A percentile compares a stretch with the other conserved stretches of the same genome.
These are phyloP conservation scores for Pinus albicaulis DNA, from an alignment of 75 land plant species.

Conservation along the genomic window DNA sequence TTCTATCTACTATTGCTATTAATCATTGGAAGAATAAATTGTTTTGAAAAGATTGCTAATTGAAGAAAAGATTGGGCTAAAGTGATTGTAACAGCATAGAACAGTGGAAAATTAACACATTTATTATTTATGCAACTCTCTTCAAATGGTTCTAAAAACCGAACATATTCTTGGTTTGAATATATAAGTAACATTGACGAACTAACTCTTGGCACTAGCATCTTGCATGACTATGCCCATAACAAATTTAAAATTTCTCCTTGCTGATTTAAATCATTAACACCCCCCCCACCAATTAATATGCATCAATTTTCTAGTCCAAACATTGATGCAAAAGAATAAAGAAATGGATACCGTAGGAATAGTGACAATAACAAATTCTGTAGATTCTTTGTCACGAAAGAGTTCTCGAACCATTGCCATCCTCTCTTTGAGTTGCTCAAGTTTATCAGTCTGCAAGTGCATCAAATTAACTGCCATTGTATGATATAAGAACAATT, in stretches of 20 bases:
- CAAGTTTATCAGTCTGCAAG: slow-evolving; percentile 77
- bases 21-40: too few relatives aligned
- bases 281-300: not conserved
- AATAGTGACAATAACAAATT: slow-evolving; percentile 96
- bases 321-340: not conserved
- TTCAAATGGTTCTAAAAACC: not conserved
- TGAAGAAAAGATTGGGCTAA: too few relatives aligned
- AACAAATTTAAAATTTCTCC: not conserved
- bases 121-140: not conserved
- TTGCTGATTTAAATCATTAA: not conserved
- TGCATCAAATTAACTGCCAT: not conserved
- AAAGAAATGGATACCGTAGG: slow-evolving; percentile 67
- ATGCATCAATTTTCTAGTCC: not conserved
- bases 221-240: too few relatives aligned
- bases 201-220: too few relatives aligned
- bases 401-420: slow-evolving; percentile 89
- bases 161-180: not conserved
- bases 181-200: not conserved
- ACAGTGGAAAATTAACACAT: not conserved
- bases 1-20: too few relatives aligned
- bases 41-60: too few relatives aligned
- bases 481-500: not conserved
- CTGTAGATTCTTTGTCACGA: slow-evolving; percentile 75
- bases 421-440: slow-evolving; percentile 93
- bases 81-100: too few relatives aligned